Evolutionary conservation across 106 monocot genomes (phyloP).

Genomic region (Vanilla planifolia): DNA sequence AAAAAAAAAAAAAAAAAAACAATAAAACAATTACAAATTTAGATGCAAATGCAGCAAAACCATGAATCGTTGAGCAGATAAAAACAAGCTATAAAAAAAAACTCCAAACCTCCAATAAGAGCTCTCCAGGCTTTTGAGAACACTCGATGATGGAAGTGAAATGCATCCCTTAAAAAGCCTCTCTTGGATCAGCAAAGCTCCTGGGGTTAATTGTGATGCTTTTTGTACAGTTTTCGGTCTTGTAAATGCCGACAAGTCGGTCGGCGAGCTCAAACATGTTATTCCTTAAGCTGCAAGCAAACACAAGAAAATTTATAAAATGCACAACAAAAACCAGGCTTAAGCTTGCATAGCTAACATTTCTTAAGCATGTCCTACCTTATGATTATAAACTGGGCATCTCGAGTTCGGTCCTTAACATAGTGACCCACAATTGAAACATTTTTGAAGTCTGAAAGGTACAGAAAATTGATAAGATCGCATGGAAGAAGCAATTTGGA

Average conservation of each 20-base stretch:
- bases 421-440: conserved; percentile 98
- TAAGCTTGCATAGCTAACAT: background rate
- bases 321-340: background rate
- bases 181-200: conserved; percentile 39
- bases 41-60: no score
- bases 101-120: no score
- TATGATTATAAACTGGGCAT: conserved; percentile 96
- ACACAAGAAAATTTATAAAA: background rate
- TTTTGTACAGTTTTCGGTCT: conserved; percentile 98
- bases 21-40: no score
- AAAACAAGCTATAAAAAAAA: no score
- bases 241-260: conserved; percentile 92
- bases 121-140: no score
- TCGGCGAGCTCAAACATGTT: conserved; percentile 99
- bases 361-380: conserved; percentile 35
- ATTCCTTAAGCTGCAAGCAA: conserved; percentile 69
- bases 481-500: background rate
- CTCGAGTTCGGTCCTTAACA: conserved; percentile 57
- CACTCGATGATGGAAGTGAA: no score
- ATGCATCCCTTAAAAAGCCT: background rate
- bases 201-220: conserved; percentile 88
- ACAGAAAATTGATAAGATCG: conserved; percentile 8
- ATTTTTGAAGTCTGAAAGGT: conserved; percentile 85
- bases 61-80: no score
- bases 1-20: no score